Conservation (phyloP, 2,329 filamentous ascomycete species). For the Claviceps sorghi region DNA sequence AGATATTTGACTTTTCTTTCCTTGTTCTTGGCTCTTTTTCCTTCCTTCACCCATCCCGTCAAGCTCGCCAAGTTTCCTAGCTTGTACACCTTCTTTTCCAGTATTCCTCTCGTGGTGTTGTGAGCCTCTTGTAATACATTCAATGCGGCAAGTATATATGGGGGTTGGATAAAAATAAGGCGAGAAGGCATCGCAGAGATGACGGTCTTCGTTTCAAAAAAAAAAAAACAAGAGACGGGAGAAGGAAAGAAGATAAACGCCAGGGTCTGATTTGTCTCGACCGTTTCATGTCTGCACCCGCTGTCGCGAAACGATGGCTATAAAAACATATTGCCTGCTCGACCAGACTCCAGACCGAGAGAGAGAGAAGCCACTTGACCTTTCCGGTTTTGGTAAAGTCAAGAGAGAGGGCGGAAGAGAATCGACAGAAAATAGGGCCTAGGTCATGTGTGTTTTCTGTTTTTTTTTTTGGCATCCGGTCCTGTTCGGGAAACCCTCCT, state of each 20-base stretch:
- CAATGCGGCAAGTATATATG: background rate
- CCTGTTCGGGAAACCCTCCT: background rate
- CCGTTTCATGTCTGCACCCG: background rate
- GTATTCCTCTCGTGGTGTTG: background rate
- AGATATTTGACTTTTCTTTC: no score
- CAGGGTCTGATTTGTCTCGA: background rate
- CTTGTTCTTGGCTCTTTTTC: background rate
- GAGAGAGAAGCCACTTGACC: background rate
- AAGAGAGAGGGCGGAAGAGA: background rate
- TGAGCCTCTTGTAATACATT: background rate
- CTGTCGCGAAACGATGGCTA: background rate
- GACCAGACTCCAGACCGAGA: background rate
- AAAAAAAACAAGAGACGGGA: background rate
- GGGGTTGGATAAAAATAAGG: no score
- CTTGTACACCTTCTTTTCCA: background rate
- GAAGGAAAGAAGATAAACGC: background rate
- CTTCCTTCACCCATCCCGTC: no score
- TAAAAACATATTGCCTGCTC: background rate
- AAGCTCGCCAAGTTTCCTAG: background rate
- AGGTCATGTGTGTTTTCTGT: background rate
- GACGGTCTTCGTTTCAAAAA: background rate
- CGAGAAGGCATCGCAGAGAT: no score
- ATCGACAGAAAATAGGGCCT: background rate
- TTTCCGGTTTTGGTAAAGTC: background rate
- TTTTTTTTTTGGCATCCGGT: background rate